Evolutionary conservation across 2,329 filamentous ascomycete genomes (phyloP), one percentile per base, ranked within the genome.

Genomic region (Leptographium radiaticola): DNA sequence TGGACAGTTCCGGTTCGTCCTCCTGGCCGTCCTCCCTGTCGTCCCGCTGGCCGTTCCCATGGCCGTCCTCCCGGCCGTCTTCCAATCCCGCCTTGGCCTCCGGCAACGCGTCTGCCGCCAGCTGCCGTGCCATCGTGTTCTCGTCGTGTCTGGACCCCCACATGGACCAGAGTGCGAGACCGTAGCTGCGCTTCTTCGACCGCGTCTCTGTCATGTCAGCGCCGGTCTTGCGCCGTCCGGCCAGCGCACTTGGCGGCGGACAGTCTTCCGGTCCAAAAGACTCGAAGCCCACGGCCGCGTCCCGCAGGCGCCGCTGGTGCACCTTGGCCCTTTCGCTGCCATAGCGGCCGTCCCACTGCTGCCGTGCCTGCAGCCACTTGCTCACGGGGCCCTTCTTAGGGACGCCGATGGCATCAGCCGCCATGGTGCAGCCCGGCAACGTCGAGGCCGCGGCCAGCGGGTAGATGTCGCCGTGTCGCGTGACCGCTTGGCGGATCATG

Each of bases 61-160:
- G 1, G 70, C 69, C 8, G 62, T 61, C 30, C 63, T 62, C n/a
- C 25, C 5, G 25, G 25, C 25, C 25, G 25, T 25, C 25, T 5
- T 25, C 5, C 25, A 25, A 2, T 5, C 25, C 25, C 5, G 25
- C 25, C 25, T 25, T 25, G 25, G 61, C 59, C 6, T 64, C 64
- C 0, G 67, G 61, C 42, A 15, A 18, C 34, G 13, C 20, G 2
- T 74, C 72, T 1, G 75, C 74, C 58, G 75, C 73, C 52, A 76
- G 66, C 64, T 83, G 79, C 4, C 79, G 71, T 48, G 74, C 70
- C 4, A 94, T 75, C 0, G 86, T 86, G 57, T 75, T 75, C 66
- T 91, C 79, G 64, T 97, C 93, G 63, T 96, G 89, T 65, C 87
- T 94, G 47, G 85, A 90, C 15, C 88, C 89, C 86, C 89, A 94